Percentiles rank a stretch among this genome's conserved stretches.
phyloP scores from a whole-genome alignment of 495 filamentous ascomycete genomes.

The Lepraria neglecta region DNA sequence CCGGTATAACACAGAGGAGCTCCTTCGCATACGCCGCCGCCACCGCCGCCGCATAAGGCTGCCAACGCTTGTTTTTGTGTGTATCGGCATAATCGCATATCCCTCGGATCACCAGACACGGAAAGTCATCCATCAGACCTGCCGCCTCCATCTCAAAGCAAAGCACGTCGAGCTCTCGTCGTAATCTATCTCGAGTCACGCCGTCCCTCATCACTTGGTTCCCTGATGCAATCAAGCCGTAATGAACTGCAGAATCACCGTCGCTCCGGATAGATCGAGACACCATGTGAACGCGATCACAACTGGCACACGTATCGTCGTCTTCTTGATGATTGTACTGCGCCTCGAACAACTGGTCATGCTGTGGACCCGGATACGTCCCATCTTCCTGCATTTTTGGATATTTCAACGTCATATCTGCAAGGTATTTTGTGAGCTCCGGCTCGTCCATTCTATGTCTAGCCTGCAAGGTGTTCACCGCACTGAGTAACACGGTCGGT shows the following conservation, averaged over 20 bases:
- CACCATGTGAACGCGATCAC: conserved; percentile 23
- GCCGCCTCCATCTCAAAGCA: too few species aligned
- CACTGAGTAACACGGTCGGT: conserved; percentile 24
- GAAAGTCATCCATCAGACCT: too few species aligned
- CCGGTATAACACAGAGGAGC: conserved; percentile 17
- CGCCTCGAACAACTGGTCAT: conserved; percentile 33
- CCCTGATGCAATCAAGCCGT: conserved; percentile 35
- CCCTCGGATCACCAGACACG: conserved; percentile 11
- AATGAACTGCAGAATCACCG: conserved; percentile 25
- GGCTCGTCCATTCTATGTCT: conserved; percentile 24
- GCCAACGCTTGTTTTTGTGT: too few species aligned
- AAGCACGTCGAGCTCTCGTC: too few species aligned
- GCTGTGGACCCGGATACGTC: conserved; percentile 17
- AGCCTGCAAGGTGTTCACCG: too few species aligned
- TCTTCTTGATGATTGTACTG: conserved; percentile 29
- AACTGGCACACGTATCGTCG: conserved; percentile 23
- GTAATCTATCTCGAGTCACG: too few species aligned
- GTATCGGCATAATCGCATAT: conserved; percentile 38
- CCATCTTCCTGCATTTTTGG: conserved; percentile 24
- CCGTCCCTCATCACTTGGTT: too few species aligned
- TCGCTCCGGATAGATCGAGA: conserved; percentile 20
- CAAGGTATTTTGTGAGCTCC: conserved; percentile 23
- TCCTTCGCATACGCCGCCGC: conserved; percentile 36
- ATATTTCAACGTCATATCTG: conserved; percentile 24
- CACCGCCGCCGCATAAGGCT: conserved; percentile 34